Base-by-base conservation (phyloP, 2,329 filamentous ascomycete genomes). In the Cladobotryum protrusum region DNA sequence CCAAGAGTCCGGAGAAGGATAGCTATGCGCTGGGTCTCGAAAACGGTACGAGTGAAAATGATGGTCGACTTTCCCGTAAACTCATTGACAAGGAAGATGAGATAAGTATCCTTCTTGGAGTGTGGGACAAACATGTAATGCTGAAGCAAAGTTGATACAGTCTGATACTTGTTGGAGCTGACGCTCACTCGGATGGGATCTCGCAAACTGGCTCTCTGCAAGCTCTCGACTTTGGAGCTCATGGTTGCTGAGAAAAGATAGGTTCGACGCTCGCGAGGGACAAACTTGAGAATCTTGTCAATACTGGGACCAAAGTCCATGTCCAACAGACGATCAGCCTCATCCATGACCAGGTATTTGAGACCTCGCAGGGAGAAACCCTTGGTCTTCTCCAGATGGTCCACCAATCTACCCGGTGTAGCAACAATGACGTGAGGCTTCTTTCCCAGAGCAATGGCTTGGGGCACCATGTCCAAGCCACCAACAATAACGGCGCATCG, bases 351-450 rank as follows among this genome's bases (percentile, higher is more conserved):
- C 3, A 97, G 75, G 63, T 92, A 96, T 63, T 91, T 91, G 35
- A 96, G 74, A 4, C 79, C 78, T 29, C 86, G 81, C 44, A 97
- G 72, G 2, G 86, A 91, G 70, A 99, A 97, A 11, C 93, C 92
- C 68, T 96, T 96, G 2, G 93, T 99, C 70, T 96, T 96, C 66
- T 97, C 90, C 8, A 97, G 73, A 60, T 99, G 93, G 61, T 97
- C 93, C 4, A 96, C 75, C 18, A 96, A 73, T 50, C 92, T 82
- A 47, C 91, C 92, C 0, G 92, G 92, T 0, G 92, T 96, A 1
- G 92, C 92, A 36, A 97, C 91, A 18, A 97, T 76, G 19, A 99
- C 85, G 62, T 99, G 93, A 7, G 93, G 93, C 60, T 92, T 92
- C 77, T 96, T 96, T n/a, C 87, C 89, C 1, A 99, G 79, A 0